Base-by-base conservation (phyloP, 352 stramenopile species). In the Phytophthora ramorum region DNA sequence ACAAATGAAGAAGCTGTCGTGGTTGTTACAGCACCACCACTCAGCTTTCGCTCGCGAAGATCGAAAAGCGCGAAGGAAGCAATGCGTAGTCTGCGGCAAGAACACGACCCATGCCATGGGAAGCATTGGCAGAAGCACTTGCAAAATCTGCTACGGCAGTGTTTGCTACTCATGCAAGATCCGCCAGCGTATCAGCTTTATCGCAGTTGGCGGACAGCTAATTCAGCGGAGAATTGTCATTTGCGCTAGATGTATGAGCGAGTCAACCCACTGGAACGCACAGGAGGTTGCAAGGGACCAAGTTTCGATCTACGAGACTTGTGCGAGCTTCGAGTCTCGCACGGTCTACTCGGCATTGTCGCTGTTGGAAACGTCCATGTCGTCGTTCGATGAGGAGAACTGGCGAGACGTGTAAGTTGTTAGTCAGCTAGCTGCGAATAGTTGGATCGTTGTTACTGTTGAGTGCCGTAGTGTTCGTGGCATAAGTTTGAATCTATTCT, bases 1-100 rank as follows among this genome's bases (percentile, higher is more conserved):
- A 4, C 76, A 83, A 30, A 83, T 85, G 76, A 82, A 83, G 55
- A 90, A 86, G 58, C 55, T 87, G 8, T 59, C 72, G 41, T 89
- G 80, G 78, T 63, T 75, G 30, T 34, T 75, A 12, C 50, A 75
- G 24, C 43, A 45, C 7, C 58, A 19, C 9, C 32, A 55, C 48
- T 47, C 57, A 12, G 30, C 16, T 2, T 35, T 47, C 13, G 26
- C 37, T 7, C 35, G 38, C 28, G 3, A 9, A 40, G 10, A 26
- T 7, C 17, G 19, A 16, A 16, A 32, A 32, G 0, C 1, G 30
- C 26, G 37, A 0, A 58, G 47, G 20, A 58, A 65, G 17, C 20
- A 55, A 3, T 80, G 72, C n/a, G 28, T 63, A n/a, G 71, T 70
- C 0, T 80, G 72, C 44, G 38, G 59, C 17, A 78, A 76, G 53